Evolutionary conservation across 345 rosid genomes (phyloP).

Genomic region (Dovyalis caffra): DNA sequence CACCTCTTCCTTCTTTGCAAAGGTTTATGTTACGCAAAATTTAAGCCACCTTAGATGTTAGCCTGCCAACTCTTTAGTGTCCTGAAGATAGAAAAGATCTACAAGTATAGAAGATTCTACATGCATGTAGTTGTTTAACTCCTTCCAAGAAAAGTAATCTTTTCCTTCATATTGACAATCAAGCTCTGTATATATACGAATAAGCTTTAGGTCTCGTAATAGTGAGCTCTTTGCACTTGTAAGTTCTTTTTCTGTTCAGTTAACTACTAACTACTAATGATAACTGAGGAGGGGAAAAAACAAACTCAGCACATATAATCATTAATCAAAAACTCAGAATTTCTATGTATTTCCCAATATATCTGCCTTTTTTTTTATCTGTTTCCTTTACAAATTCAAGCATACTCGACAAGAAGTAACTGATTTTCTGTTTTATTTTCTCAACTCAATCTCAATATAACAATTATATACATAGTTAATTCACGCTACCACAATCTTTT

Average conservation of each 20-base stretch:
- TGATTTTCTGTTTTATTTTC: neutral
- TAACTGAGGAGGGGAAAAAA: too few relatives aligned
- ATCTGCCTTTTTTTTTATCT: neutral
- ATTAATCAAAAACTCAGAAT: neutral
- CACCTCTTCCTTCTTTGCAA: conserved; percentile 26
- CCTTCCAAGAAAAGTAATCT: neutral
- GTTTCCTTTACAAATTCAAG: neutral
- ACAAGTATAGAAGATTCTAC: neutral
- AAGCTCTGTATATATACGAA: too few relatives aligned
- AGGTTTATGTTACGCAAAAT: conserved; percentile 19
- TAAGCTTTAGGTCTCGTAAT: too few relatives aligned
- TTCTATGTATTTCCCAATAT: neutral
- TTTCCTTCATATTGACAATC: neutral
- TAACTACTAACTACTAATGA: too few relatives aligned
- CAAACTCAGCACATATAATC: neutral
- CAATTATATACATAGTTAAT: conserved; percentile 12
- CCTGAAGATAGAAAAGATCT: neutral
- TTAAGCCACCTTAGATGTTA: conserved; percentile 12
- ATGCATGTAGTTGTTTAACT: neutral
- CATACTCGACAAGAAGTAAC: neutral
- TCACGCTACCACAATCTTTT: neutral
- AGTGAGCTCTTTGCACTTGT: too few relatives aligned
- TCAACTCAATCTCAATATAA: neutral
- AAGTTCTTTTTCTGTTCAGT: too few relatives aligned
- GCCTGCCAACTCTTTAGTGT: neutral